Evolutionary conservation across 1,284 basidiomycete genomes (phyloP), one percentile per base, ranked within the genome.

Genomic region (Leccinum pachyderme): DNA sequence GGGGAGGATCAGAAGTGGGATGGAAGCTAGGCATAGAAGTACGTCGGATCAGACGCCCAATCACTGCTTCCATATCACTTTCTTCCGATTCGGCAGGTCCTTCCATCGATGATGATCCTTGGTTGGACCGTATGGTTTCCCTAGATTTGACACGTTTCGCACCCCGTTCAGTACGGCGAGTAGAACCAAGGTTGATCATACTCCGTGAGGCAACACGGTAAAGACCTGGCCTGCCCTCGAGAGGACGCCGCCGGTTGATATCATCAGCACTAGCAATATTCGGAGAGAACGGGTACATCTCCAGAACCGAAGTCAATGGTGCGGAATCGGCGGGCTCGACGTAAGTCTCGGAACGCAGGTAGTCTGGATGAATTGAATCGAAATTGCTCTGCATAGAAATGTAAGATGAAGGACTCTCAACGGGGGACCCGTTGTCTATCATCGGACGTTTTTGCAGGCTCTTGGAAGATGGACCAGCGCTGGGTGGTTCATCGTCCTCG

Each of bases 121-220:
- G 41, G 15, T 54, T 56, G 22, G 61, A 59, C 27, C 18, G 48
- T 7, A 57, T 24, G 3, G 32, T 52, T 37, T 68, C 70, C 35
- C 53, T 51, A 2, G 62, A 56, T 35, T 52, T 62, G 35, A 41
- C 18, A 54, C 32, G 57, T 32, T 7, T 53, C 13, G 50, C 24
- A n/a, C 33, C 54, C 24, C 49, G 53, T 35, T 63, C 58, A 27
- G 15, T 15, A 18, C 55, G 55, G 54, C 70, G 66, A 27, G 77
- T 58, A 13, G 59, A 48, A 31, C 63, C 54, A 22, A 69, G 56
- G 49, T 82, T 74, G 51, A 83, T 66, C 62, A 77, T 69, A 55
- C 77, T 79, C 55, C 63, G 79, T 29, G 90, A 91, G 0, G 79
- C 78, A 57, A 54, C 56, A 32, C 52, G 63, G 52, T 56, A 60